A percentile compares a stretch with the other conserved stretches of the same genome.
Evolutionary conservation across 345 rosid genomes (phyloP).

Genomic region (Luvunga scandens): DNA sequence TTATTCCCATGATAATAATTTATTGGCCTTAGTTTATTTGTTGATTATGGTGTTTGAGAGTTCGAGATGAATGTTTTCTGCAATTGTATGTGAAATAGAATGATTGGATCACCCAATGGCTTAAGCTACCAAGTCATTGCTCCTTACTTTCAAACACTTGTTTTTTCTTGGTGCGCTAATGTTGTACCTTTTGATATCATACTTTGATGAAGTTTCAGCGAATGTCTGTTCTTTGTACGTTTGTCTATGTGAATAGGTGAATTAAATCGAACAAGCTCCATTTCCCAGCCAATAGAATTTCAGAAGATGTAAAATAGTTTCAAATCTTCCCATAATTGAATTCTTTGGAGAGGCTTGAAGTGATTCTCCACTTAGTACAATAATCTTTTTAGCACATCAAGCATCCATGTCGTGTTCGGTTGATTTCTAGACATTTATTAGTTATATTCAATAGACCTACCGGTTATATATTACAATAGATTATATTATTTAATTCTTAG

Average conservation of each 20-base stretch:
- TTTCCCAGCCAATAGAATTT: no score
- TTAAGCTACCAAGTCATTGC: neutral
- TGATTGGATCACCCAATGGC: neutral
- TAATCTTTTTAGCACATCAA: neutral
- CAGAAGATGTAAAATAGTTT: neutral
- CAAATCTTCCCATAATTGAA: neutral
- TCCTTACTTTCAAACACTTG: neutral
- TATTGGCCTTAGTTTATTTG: neutral
- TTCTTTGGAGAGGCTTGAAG: no score
- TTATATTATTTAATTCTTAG: no score
- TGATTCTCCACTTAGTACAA: neutral
- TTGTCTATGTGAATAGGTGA: neutral
- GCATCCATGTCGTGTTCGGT: no score
- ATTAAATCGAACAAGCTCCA: no score
- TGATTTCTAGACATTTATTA: no score
- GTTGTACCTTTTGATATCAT: neutral
- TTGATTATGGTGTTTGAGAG: neutral
- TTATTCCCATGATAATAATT: neutral
- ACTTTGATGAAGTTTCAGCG: neutral
- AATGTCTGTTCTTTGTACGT: neutral
- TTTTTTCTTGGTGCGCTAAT: neutral
- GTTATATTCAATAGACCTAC: no score
- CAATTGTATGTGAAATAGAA: neutral
- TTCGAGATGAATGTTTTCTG: neutral
- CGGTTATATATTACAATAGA: no score